A percentile compares a stretch with the other conserved stretches of the same genome.
Conservation (phyloP, 2,329 filamentous ascomycete species). For the Diaporthe amygdali region DNA sequence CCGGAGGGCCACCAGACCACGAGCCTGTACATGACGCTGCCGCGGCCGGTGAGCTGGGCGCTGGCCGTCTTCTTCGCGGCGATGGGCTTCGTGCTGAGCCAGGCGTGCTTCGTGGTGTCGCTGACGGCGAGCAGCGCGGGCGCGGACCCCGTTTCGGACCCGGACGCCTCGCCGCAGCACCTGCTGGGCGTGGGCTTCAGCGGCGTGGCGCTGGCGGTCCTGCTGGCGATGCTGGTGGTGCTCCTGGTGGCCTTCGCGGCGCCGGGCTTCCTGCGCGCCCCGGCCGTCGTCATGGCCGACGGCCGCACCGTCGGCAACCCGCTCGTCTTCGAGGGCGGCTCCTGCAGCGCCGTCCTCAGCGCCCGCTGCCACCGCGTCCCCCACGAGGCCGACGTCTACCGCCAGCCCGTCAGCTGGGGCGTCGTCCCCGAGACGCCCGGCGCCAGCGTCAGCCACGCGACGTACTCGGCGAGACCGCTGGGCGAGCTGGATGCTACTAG, state of each 20-base stretch:
- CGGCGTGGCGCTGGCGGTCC: slow-evolving; percentile 45
- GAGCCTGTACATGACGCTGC: slow-evolving; percentile 56
- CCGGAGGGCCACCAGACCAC: slow-evolving; percentile 51
- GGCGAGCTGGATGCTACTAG: slow-evolving; percentile 40
- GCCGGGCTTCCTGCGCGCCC: slow-evolving; percentile 46
- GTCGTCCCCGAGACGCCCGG: slow-evolving; percentile 47
- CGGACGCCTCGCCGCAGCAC: slow-evolving; percentile 18
- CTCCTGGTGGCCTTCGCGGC: slow-evolving; percentile 40
- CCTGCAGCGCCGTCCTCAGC: slow-evolving; percentile 58
- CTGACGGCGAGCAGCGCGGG: slow-evolving; percentile 24
- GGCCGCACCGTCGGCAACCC: slow-evolving; percentile 51
- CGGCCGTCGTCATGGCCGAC: slow-evolving; percentile 39
- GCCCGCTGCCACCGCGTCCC: slow-evolving; percentile 50
- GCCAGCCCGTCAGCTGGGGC: slow-evolving; percentile 49
- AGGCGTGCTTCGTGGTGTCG: slow-evolving; percentile 44
- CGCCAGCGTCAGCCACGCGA: slow-evolving; percentile 47
- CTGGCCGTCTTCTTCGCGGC: slow-evolving; percentile 49
- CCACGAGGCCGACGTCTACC: slow-evolving; percentile 40
- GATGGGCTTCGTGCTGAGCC: slow-evolving; percentile 52
- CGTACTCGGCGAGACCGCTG: slow-evolving; percentile 46
- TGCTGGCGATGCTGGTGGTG: slow-evolving; percentile 45
- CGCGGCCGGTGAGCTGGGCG: slow-evolving; percentile 49
- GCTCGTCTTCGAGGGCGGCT: slow-evolving; percentile 50
- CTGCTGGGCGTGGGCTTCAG: slow-evolving; percentile 47
- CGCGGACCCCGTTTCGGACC: not conserved